Conservation (phyloP, 805 yeast genomes). For the Wickerhamomyces xylosicus region DNA sequence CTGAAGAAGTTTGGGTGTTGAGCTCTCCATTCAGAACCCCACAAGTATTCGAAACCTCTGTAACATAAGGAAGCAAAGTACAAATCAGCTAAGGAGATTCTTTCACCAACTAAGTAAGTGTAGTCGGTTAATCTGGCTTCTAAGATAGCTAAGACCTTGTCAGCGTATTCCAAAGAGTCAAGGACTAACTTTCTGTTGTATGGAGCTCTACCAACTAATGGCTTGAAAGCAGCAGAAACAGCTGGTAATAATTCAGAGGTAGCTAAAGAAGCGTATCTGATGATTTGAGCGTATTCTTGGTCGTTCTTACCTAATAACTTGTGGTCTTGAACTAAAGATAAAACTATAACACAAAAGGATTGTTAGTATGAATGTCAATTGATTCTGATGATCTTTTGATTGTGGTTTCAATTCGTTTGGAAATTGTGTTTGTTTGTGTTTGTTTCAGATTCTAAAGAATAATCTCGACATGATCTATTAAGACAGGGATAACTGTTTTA, state of each 20-base stretch:
- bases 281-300: conserved; percentile 45
- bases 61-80: conserved; percentile 35
- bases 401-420: too few relatives aligned
- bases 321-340: conserved; percentile 24
- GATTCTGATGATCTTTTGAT: not conserved
- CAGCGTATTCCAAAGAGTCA: conserved; percentile 28
- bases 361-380: conserved; percentile 8
- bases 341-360: conserved; percentile 14
- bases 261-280: conserved; percentile 72
- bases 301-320: conserved; percentile 54
- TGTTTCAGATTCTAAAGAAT: conserved; percentile 34
- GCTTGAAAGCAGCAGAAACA: conserved; percentile 41
- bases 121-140: conserved; percentile 49
- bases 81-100: conserved; percentile 56
- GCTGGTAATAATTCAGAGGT: conserved; percentile 53
- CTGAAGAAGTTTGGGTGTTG: conserved; percentile 52
- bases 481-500: conserved; percentile 83
- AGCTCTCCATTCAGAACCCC: conserved; percentile 57
- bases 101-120: conserved; percentile 68
- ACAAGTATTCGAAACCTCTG: conserved; percentile 49
- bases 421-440: not conserved
- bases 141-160: conserved; percentile 28
- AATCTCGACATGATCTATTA: conserved; percentile 67
- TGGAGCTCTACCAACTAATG: conserved; percentile 55
- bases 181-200: conserved; percentile 69